Evolutionary conservation across 139 green algal genomes (phyloP).

Genomic region (Coelastrella sp.): DNA sequence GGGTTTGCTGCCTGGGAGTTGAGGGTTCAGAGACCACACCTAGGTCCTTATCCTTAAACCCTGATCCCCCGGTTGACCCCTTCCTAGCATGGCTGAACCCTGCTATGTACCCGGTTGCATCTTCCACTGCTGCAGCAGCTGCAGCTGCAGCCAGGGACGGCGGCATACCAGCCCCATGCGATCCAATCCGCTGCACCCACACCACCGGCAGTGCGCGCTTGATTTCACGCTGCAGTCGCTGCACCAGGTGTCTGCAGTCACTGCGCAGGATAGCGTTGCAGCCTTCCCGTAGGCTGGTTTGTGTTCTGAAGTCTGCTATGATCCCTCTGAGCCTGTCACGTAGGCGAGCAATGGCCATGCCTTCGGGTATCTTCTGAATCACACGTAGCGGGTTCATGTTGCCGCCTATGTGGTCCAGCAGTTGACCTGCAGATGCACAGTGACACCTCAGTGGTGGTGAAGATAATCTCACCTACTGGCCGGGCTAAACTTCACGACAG

Average conservation of each 20-base stretch:
- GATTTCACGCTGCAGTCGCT: slow-evolving; percentile 48
- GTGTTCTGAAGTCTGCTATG: slow-evolving; percentile 91
- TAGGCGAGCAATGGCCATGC: slow-evolving; percentile 83
- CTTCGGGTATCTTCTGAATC: slow-evolving; percentile 82
- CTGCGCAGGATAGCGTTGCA: slow-evolving; percentile 92
- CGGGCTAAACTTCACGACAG: no score
- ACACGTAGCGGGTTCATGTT: slow-evolving; percentile 91
- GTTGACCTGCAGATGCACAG: slow-evolving; percentile 57
- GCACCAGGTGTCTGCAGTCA: slow-evolving; percentile 78
- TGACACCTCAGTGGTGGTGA: not conserved
- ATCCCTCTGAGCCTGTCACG: slow-evolving; percentile 86
- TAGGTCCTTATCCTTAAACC: not conserved
- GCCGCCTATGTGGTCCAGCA: slow-evolving; percentile 89
- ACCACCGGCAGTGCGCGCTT: slow-evolving; percentile 34
- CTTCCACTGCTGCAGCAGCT: not conserved
- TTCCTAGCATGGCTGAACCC: not conserved
- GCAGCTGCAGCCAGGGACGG: not conserved
- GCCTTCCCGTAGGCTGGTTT: slow-evolving; percentile 86
- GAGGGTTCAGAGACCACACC: not conserved
- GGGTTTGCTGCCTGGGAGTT: not conserved
- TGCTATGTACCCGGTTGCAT: not conserved
- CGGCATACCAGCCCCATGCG: slow-evolving; percentile 8
- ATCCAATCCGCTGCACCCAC: slow-evolving; percentile 26
- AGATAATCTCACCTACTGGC: not conserved
- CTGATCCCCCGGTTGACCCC: not conserved